phyloP scores from a whole-genome alignment of 805 yeast genomes.

The Candida montana region DNA sequence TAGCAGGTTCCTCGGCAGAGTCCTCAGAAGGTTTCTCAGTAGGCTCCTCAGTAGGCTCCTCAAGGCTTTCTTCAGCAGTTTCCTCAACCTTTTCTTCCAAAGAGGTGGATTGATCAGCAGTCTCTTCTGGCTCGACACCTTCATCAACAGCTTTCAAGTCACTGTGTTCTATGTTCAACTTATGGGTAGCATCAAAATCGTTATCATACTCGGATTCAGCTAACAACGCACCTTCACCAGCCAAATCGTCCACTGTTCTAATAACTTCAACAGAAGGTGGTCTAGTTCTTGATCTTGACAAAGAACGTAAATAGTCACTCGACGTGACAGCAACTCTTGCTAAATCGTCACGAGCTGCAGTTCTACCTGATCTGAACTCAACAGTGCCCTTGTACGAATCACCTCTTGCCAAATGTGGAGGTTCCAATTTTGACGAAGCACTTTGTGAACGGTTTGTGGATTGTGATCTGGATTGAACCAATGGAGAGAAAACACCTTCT shows the following conservation, averaged over 20 bases:
- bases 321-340: constrained; percentile 26
- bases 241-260: constrained; percentile 38
- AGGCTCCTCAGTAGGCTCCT: no score
- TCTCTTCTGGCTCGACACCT: constrained; percentile 3
- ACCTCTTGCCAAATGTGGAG: constrained; percentile 72
- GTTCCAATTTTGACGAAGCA: constrained; percentile 9
- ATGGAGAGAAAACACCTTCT: constrained; percentile 36
- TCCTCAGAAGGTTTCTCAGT: no score
- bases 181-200: constrained; percentile 11
- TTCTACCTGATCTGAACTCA: constrained; percentile 27
- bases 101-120: not conserved
- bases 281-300: constrained; percentile 61
- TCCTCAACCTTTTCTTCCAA: no score
- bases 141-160: constrained; percentile 14
- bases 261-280: constrained; percentile 29
- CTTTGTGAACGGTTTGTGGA: constrained; percentile 12
- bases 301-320: constrained; percentile 52
- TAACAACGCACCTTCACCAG: constrained; percentile 50
- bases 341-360: constrained; percentile 22
- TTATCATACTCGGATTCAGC: constrained; percentile 31
- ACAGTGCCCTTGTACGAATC: constrained; percentile 65
- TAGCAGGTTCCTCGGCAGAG: no score
- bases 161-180: constrained; percentile 12
- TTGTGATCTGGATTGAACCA: constrained; percentile 26
- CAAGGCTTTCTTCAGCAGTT: no score